These are phyloP conservation scores for Hypsizygus marmoreus DNA, from an alignment of 768 basidiomycete species.

Conservation along the genomic window DNA sequence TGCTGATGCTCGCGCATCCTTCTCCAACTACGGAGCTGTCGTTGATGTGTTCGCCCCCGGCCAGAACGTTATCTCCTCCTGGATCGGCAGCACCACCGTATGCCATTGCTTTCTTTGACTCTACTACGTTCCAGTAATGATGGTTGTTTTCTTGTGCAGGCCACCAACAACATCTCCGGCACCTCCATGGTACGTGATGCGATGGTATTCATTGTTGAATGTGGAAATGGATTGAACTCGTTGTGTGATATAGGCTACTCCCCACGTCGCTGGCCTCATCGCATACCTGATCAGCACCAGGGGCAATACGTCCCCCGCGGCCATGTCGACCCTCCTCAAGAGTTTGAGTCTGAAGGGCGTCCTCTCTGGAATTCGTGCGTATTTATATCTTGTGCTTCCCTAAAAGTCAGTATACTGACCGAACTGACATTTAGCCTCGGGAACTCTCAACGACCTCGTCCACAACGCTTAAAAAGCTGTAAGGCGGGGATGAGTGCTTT, in stretches of 20 bases:
- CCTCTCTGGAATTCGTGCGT: background rate
- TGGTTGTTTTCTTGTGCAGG: background rate
- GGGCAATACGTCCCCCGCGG: background rate
- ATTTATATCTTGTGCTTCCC: too few species aligned
- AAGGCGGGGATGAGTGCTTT: too few species aligned
- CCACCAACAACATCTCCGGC: conserved; percentile 25
- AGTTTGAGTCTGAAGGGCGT: background rate
- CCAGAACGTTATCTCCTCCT: conserved; percentile 18
- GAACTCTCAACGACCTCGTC: too few species aligned
- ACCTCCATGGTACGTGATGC: conserved; percentile 25
- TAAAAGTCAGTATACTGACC: too few species aligned
- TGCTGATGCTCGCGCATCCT: conserved; percentile 27
- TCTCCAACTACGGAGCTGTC: conserved; percentile 38
- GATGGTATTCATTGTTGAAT: background rate
- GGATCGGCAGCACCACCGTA: conserved; percentile 23
- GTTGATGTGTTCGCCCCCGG: conserved; percentile 40
- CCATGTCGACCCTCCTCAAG: background rate
- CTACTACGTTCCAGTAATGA: background rate
- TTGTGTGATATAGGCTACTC: background rate
- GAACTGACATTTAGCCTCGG: too few species aligned
- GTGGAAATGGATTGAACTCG: background rate
- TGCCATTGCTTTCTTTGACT: too few species aligned
- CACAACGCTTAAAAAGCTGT: too few species aligned
- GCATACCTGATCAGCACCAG: background rate
- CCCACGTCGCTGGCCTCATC: conserved; percentile 1